Evolutionary conservation across 805 yeast species (phyloP).

Genomic region (Candida khao-thaluensis): DNA sequence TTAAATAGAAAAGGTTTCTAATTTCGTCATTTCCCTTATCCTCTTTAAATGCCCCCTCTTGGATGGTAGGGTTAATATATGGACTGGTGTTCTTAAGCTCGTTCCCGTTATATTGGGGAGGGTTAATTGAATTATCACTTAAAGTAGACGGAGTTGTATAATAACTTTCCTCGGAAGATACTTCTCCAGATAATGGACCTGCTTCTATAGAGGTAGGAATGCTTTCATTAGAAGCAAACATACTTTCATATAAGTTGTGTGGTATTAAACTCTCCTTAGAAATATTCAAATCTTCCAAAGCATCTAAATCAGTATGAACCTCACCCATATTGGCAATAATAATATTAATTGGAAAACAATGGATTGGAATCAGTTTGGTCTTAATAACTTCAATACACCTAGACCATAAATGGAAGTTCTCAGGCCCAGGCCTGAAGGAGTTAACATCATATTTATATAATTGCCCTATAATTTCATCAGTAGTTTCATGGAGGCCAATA

Average conservation of each 20-base stretch:
- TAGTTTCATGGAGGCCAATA: not conserved
- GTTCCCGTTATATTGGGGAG: too few relatives aligned
- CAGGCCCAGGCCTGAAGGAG: not conserved
- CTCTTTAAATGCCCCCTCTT: too few relatives aligned
- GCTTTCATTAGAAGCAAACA: too few relatives aligned
- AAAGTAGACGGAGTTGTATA: too few relatives aligned
- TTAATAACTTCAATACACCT: not conserved
- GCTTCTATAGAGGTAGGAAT: too few relatives aligned
- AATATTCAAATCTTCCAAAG: not conserved
- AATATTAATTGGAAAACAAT: conserved; percentile 14
- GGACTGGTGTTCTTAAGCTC: too few relatives aligned
- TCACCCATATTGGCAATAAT: not conserved
- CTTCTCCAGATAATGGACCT: too few relatives aligned
- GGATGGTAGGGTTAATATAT: too few relatives aligned
- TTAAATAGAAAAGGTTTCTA: not conserved
- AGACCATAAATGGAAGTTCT: not conserved
- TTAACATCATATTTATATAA: not conserved
- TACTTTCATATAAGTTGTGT: not conserved
- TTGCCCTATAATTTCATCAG: not conserved
- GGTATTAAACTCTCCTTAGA: too few relatives aligned
- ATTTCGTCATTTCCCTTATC: not conserved
- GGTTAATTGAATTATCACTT: too few relatives aligned
- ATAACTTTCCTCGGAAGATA: too few relatives aligned
- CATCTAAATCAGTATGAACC: too few relatives aligned
- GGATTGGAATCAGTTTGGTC: conserved; percentile 9